phyloP scores from a whole-genome alignment of 768 basidiomycete genomes.

The Trametes punicea region DNA sequence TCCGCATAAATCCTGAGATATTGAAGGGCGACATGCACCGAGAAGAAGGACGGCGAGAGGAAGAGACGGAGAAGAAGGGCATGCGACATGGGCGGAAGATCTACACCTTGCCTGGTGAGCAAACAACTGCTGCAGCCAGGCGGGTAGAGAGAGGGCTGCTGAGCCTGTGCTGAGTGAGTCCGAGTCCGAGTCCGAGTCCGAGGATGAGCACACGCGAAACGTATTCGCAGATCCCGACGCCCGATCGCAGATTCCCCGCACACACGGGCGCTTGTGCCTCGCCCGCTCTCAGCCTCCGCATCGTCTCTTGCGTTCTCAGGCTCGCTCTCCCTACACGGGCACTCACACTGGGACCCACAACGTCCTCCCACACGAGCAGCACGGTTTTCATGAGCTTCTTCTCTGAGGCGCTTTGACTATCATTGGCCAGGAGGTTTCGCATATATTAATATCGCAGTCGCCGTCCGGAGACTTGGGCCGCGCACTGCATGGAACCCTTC shows the following conservation, averaged over 20 bases:
- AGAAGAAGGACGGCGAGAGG: constrained; percentile 89
- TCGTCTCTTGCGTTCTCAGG: not conserved
- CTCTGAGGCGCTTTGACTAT: no score
- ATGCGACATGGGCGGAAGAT: constrained; percentile 50
- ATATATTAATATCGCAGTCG: not conserved
- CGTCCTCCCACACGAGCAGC: no score
- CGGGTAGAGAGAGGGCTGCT: not conserved
- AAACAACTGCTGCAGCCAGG: not conserved
- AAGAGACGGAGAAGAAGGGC: constrained; percentile 88
- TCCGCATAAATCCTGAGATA: constrained; percentile 81
- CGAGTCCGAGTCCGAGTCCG: not conserved
- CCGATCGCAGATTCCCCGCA: constrained; percentile 9
- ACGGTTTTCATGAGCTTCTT: not conserved
- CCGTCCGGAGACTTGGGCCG: not conserved
- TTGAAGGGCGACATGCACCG: constrained; percentile 87
- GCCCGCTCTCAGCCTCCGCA: not conserved
- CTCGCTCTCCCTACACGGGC: no score
- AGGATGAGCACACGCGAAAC: constrained; percentile 5
- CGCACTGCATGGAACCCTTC: constrained; percentile 55
- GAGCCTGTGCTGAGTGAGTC: not conserved
- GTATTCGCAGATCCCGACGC: constrained; percentile 5
- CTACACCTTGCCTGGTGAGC: not conserved
- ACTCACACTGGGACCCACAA: no score
- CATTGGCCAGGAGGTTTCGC: no score
- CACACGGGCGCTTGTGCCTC: not conserved